Conservation (phyloP, 148 eudicot genomes). For the Heliamphora exappendiculata region DNA sequence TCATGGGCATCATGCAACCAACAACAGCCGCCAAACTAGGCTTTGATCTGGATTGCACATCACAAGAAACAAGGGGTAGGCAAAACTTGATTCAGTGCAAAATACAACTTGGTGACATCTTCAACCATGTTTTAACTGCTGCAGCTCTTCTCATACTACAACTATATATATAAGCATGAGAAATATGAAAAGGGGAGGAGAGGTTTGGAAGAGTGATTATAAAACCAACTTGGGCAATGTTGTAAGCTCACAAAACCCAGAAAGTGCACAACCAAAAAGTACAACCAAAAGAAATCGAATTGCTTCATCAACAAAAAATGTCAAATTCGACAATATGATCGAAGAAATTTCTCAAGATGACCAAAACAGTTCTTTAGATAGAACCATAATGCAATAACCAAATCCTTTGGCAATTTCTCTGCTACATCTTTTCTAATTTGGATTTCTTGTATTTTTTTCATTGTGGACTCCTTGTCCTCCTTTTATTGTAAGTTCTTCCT, state of each 20-base stretch:
- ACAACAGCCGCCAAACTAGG: conserved; percentile 76
- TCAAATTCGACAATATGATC: not conserved
- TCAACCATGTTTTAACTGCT: not conserved
- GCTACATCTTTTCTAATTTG: not conserved
- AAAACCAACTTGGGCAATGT: not conserved
- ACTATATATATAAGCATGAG: not conserved
- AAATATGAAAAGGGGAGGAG: not conserved
- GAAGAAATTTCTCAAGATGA: not conserved
- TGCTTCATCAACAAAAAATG: not conserved
- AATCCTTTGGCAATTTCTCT: not conserved
- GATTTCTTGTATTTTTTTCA: no score
- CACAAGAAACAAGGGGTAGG: not conserved
- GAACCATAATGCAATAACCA: not conserved
- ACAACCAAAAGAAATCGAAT: not conserved
- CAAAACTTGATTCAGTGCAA: conserved; percentile 3
- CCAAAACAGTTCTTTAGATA: not conserved
- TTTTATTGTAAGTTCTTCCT: no score
- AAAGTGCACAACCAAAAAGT: not conserved
- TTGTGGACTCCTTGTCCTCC: no score
- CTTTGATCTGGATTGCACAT: conserved; percentile 47
- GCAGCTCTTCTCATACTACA: not conserved
- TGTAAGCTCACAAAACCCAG: not conserved
- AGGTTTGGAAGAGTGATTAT: no score
- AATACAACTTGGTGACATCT: not conserved
- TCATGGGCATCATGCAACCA: conserved; percentile 82